phyloP scores from a whole-genome alignment of 1,284 basidiomycete species.

The Stygiomarasmius scandens region DNA sequence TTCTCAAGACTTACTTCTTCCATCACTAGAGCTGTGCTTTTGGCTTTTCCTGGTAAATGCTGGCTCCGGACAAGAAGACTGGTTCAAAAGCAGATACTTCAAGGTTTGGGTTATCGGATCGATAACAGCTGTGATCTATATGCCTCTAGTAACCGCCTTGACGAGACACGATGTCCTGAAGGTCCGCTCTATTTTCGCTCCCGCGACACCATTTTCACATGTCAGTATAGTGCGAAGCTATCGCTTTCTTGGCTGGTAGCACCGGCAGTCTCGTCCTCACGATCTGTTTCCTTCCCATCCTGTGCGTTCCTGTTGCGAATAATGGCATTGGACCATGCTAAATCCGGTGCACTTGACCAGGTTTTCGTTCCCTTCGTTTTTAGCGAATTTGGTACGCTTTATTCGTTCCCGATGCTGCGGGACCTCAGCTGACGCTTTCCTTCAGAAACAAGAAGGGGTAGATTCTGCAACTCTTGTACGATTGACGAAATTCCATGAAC shows the following conservation, averaged over 20 bases:
- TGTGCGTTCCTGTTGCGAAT: conserved; percentile 42
- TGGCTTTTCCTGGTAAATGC: conserved; percentile 79
- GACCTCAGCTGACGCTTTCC: neutral
- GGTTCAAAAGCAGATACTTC: conserved; percentile 77
- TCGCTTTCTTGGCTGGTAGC: conserved; percentile 67
- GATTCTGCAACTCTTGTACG: conserved; percentile 68
- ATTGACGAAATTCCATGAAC: conserved; percentile 74
- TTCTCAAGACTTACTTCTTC: neutral
- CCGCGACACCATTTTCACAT: neutral
- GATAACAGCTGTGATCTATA: conserved; percentile 56
- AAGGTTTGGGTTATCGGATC: conserved; percentile 70
- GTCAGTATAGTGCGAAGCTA: conserved; percentile 67
- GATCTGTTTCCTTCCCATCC: conserved; percentile 68
- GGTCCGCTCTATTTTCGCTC: conserved; percentile 45
- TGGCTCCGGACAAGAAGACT: conserved; percentile 60
- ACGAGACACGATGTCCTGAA: conserved; percentile 59
- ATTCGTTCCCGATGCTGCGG: neutral
- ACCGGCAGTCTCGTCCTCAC: conserved; percentile 67
- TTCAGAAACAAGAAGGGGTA: conserved; percentile 56
- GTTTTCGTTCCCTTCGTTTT: conserved; percentile 61
- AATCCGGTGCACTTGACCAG: neutral
- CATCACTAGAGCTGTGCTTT: conserved; percentile 67
- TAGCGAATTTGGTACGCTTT: conserved; percentile 55
- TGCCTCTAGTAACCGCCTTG: conserved; percentile 69
- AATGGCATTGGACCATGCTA: too few relatives aligned